These are phyloP conservation scores for Umbelopsis sp. DNA, from an alignment of 192 early-diverging fungal genomes.

Conservation along the genomic window DNA sequence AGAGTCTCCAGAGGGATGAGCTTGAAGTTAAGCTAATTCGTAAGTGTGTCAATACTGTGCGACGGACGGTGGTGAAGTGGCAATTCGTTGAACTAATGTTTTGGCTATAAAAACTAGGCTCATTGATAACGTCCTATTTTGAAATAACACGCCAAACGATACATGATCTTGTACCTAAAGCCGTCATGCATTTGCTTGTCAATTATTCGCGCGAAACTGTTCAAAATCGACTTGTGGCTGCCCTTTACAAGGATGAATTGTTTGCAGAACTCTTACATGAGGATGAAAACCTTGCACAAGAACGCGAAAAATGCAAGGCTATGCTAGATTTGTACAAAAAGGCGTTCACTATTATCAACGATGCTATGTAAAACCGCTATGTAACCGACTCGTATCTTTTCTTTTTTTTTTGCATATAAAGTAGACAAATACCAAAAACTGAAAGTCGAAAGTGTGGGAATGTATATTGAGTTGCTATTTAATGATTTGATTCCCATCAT, in stretches of 20 bases:
- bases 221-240: slow-evolving; percentile 76
- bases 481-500: neutral
- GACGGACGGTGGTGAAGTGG: neutral
- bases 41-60: slow-evolving; percentile 33
- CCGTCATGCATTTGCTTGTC: slow-evolving; percentile 82
- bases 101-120: slow-evolving; percentile 38
- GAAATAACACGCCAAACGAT: slow-evolving; percentile 79
- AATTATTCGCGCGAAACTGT: slow-evolving; percentile 73
- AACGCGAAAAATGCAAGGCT: slow-evolving; percentile 74
- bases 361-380: slow-evolving; percentile 45
- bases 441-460: neutral
- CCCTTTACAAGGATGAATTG: slow-evolving; percentile 72
- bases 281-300: slow-evolving; percentile 69
- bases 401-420: neutral
- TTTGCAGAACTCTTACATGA: slow-evolving; percentile 75
- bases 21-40: slow-evolving; percentile 81
- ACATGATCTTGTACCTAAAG: slow-evolving; percentile 81
- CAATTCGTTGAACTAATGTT: slow-evolving; percentile 2
- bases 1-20: slow-evolving; percentile 59
- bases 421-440: slow-evolving; percentile 21
- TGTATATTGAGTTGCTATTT: neutral
- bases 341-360: slow-evolving; percentile 72
- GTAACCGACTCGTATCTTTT: slow-evolving; percentile 1
- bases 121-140: slow-evolving; percentile 79
- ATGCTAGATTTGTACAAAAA: slow-evolving; percentile 81